Percentiles rank a stretch among this genome's conserved stretches.
These are phyloP conservation scores for Aschersonia sp. DNA, from an alignment of 2,329 filamentous ascomycete genomes.

Conservation along the genomic window DNA sequence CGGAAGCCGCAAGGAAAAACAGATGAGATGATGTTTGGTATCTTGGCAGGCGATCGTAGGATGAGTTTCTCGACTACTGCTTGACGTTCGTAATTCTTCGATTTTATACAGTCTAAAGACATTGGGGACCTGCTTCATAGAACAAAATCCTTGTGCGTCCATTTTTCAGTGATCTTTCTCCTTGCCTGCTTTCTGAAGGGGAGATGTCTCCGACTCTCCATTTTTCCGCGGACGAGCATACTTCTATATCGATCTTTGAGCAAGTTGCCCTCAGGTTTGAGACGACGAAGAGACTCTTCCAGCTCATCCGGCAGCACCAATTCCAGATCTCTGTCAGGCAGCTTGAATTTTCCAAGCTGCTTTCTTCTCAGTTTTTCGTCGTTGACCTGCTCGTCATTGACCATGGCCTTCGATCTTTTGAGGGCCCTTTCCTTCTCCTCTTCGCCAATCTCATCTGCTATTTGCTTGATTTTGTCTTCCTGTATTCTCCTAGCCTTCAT, in stretches of 20 bases:
- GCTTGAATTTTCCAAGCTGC: conserved; percentile 56
- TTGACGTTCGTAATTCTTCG: neutral
- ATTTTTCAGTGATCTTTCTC: conserved; percentile 81
- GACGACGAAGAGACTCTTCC: conserved; percentile 62
- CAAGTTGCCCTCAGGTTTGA: conserved; percentile 93
- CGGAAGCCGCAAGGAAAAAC: too few species aligned
- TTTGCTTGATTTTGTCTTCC: conserved; percentile 53
- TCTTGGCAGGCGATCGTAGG: too few species aligned
- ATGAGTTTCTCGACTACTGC: neutral
- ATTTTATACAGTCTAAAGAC: neutral
- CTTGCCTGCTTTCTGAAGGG: conserved; percentile 72
- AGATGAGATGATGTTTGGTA: too few species aligned
- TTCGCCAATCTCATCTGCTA: conserved; percentile 47
- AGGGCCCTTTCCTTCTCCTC: conserved; percentile 36
- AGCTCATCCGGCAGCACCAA: conserved; percentile 71
- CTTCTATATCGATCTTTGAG: conserved; percentile 85
- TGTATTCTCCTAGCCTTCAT: conserved; percentile 63
- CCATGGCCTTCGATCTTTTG: conserved; percentile 25
- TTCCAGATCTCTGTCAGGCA: conserved; percentile 70
- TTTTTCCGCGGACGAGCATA: conserved; percentile 73
- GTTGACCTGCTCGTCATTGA: conserved; percentile 41
- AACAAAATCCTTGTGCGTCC: conserved; percentile 86
- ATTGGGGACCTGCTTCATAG: neutral
- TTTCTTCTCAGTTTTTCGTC: conserved; percentile 53
- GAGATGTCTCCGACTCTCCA: conserved; percentile 69